These are phyloP conservation scores for Coelastrella sp. DNA, from an alignment of 139 green algal genomes.

Conservation along the genomic window DNA sequence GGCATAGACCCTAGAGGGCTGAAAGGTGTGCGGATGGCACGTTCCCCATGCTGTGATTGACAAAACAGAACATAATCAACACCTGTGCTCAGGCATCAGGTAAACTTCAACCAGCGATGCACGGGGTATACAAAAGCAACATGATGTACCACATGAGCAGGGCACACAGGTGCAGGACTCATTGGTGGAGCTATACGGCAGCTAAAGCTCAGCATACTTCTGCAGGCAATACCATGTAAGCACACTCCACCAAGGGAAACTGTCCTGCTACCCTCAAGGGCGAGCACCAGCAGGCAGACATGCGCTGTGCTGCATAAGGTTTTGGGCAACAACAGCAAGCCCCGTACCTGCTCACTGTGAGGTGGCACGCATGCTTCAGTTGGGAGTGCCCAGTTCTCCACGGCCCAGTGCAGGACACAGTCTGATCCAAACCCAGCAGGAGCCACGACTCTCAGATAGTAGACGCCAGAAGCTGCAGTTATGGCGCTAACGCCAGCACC, in stretches of 20 bases:
- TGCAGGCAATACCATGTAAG: too few species aligned
- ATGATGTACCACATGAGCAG: too few species aligned
- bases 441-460: slow-evolving; percentile 19
- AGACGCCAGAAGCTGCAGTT: background rate
- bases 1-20: slow-evolving; percentile 37
- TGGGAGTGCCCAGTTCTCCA: slow-evolving; percentile 81
- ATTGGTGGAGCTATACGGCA: too few species aligned
- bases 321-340: background rate
- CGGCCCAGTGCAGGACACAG: slow-evolving; percentile 80
- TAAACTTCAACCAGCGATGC: too few species aligned
- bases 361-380: slow-evolving; percentile 32
- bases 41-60: slow-evolving; percentile 53
- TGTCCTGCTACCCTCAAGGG: too few species aligned
- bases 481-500: background rate
- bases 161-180: too few species aligned
- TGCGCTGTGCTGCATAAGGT: too few species aligned
- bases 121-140: too few species aligned
- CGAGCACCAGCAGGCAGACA: background rate
- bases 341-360: slow-evolving; percentile 22
- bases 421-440: background rate
- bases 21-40: slow-evolving; percentile 76
- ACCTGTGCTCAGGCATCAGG: too few species aligned
- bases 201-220: too few species aligned
- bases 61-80: too few species aligned
- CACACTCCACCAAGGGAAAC: too few species aligned